Evolutionary conservation across 179 eudicot species (phyloP).

Genomic region (Spergularia azorica): DNA sequence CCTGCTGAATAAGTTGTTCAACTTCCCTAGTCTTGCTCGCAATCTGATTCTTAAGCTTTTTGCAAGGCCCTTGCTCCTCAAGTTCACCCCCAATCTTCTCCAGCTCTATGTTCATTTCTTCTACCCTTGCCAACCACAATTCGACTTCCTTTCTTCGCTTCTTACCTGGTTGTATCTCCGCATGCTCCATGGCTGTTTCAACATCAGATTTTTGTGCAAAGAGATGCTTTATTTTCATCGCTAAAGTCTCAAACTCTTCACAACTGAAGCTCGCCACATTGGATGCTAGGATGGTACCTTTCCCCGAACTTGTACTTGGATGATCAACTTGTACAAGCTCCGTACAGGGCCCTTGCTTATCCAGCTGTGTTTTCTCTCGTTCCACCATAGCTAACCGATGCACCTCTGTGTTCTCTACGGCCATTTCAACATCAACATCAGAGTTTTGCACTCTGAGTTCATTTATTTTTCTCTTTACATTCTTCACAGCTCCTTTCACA

Average conservation of each 20-base stretch:
- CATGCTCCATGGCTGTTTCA: not conserved
- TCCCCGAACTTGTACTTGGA: too few species aligned
- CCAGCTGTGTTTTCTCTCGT: too few species aligned
- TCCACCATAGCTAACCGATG: accelerated
- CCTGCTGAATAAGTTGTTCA: constrained; percentile 3
- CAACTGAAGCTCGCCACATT: too few species aligned
- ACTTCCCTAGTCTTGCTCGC: not conserved
- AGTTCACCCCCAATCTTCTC: constrained; percentile 1
- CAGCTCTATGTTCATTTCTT: not conserved
- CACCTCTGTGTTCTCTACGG: too few species aligned
- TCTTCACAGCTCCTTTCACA: too few species aligned
- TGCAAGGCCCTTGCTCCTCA: not conserved
- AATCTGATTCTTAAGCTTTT: too few species aligned
- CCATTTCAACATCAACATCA: accelerated
- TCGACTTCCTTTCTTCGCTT: constrained; percentile 1
- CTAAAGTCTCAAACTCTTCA: not conserved
- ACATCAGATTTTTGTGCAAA: constrained; percentile 8
- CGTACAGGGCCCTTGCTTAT: too few species aligned
- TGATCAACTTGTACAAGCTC: too few species aligned
- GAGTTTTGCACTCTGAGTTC: accelerated
- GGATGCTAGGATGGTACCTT: too few species aligned
- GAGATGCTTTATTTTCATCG: constrained; percentile 2
- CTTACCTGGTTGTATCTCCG: constrained; percentile 11
- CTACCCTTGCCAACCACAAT: not conserved
- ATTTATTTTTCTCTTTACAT: too few species aligned